Evolutionary conservation across 768 basidiomycete species (phyloP).

Genomic region (Harrya chromipes): DNA sequence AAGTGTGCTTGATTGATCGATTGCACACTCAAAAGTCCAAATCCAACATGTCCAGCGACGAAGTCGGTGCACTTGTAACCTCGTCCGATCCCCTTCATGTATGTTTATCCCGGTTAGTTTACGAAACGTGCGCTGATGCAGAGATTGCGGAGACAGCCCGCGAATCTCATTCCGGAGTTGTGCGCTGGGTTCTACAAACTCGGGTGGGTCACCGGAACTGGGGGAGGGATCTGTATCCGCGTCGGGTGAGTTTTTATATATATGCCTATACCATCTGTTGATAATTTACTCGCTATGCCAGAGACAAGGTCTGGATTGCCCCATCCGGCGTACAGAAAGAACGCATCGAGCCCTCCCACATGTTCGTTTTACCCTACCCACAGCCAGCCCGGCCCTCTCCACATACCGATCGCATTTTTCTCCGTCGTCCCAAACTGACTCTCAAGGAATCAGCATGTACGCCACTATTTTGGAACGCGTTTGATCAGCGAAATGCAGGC

Average conservation of each 20-base stretch:
- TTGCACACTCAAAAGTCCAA: not conserved
- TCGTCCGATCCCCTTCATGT: slow-evolving; percentile 66
- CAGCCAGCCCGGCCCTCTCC: slow-evolving; percentile 50
- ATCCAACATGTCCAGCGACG: slow-evolving; percentile 16
- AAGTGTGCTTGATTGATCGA: too few relatives aligned
- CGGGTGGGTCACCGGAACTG: slow-evolving; percentile 93
- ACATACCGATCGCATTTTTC: slow-evolving; percentile 69
- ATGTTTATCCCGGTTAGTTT: slow-evolving; percentile 11
- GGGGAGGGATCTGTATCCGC: slow-evolving; percentile 76
- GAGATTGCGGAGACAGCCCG: slow-evolving; percentile 54
- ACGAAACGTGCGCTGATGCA: not conserved
- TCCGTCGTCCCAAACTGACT: slow-evolving; percentile 65
- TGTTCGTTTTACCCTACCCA: slow-evolving; percentile 84
- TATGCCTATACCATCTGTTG: not conserved
- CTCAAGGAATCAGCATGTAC: slow-evolving; percentile 88
- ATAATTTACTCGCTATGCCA: slow-evolving; percentile 20
- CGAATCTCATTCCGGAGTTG: slow-evolving; percentile 86
- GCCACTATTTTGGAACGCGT: slow-evolving; percentile 91
- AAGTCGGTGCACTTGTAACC: slow-evolving; percentile 50
- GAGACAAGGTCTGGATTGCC: slow-evolving; percentile 80
- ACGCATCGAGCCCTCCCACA: slow-evolving; percentile 75
- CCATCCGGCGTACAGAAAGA: slow-evolving; percentile 93
- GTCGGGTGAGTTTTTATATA: slow-evolving; percentile 50
- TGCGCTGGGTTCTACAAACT: slow-evolving; percentile 82
- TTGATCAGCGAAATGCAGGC: slow-evolving; percentile 71